Evolutionary conservation across 352 stramenopile species (phyloP).

Genomic region (Pythium brachiatum): DNA sequence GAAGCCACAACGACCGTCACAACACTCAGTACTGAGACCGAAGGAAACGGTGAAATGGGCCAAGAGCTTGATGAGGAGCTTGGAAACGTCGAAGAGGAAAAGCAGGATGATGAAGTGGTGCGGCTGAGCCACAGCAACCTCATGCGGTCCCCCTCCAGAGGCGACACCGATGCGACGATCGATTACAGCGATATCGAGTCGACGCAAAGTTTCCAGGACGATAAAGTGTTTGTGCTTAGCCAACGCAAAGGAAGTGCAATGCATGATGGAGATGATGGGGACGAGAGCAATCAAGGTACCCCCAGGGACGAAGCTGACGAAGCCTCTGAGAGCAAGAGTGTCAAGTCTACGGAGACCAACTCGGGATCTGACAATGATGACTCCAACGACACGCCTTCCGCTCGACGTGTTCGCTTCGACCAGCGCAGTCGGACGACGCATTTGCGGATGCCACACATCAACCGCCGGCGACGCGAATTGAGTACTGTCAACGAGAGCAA

Average conservation of each 20-base stretch:
- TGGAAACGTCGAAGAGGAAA: constrained; percentile 8
- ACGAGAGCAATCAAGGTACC: neutral
- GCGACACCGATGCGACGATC: neutral
- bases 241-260: neutral
- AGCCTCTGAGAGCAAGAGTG: constrained; percentile 17
- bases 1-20: neutral
- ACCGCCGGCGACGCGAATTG: neutral
- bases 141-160: neutral
- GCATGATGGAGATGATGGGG: neutral
- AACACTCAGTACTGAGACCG: constrained; percentile 9
- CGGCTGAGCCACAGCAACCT: neutral
- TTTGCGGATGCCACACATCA: constrained; percentile 21
- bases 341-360: constrained; percentile 27
- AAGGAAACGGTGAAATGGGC: constrained; percentile 10
- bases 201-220: constrained; percentile 15
- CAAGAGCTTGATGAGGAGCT: constrained; percentile 5
- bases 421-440: constrained; percentile 20
- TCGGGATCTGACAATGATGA: constrained; percentile 30
- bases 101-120: neutral
- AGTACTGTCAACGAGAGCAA: neutral
- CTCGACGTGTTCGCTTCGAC: constrained; percentile 28
- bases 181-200: constrained; percentile 29
- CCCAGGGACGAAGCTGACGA: neutral
- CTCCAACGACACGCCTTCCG: neutral
- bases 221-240: neutral